phyloP scores from a whole-genome alignment of 768 basidiomycete genomes.

The Chalciporus pseudorubinellus region DNA sequence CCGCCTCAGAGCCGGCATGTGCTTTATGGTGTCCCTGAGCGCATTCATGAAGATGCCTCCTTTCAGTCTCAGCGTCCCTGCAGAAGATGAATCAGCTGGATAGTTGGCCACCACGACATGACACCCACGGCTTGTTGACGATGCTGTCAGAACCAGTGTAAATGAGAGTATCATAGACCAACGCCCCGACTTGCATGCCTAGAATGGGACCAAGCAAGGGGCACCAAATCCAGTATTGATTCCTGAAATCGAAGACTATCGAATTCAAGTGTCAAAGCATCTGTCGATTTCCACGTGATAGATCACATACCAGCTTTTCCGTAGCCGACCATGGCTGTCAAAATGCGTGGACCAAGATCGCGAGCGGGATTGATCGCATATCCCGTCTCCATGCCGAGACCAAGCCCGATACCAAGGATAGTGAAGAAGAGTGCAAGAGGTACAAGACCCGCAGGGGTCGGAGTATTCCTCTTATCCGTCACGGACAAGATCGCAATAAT shows the following conservation, averaged over 20 bases:
- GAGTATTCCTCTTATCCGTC: slow-evolving; percentile 51
- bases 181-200: slow-evolving; percentile 53
- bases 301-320: slow-evolving; percentile 46
- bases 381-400: slow-evolving; percentile 64
- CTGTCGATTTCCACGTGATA: not conserved
- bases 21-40: not conserved
- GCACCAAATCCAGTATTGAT: slow-evolving; percentile 77
- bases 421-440: slow-evolving; percentile 56
- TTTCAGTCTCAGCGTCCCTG: slow-evolving; percentile 15
- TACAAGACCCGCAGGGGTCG: slow-evolving; percentile 48
- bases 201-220: slow-evolving; percentile 57
- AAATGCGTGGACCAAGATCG: slow-evolving; percentile 65
- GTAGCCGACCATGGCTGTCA: slow-evolving; percentile 75
- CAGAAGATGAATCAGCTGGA: not conserved
- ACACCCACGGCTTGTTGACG: slow-evolving; percentile 49
- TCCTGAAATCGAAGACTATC: slow-evolving; percentile 30
- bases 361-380: slow-evolving; percentile 70
- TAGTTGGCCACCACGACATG: not conserved
- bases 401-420: slow-evolving; percentile 56
- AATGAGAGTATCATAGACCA: slow-evolving; percentile 58
- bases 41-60: slow-evolving; percentile 16
- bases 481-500: slow-evolving; percentile 52
- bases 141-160: slow-evolving; percentile 55
- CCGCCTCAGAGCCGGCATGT: not conserved
- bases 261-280: not conserved